Evolutionary conservation across 1,284 basidiomycete genomes (phyloP).

Genomic region (Pyrrhoderma noxium): DNA sequence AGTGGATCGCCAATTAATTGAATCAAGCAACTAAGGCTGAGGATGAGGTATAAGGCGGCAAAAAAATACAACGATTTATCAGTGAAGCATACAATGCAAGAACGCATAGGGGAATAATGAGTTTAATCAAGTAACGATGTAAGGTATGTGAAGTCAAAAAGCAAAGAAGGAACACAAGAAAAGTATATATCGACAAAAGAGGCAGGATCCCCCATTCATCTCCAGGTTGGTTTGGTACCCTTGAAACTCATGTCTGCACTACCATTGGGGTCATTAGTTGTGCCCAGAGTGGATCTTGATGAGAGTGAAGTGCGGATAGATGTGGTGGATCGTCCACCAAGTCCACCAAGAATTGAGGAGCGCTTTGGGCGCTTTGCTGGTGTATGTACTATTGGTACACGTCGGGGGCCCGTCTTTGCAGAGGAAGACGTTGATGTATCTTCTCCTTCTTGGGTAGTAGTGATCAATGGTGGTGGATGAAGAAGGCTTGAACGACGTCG

Average conservation of each 20-base stretch:
- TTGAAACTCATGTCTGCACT: slow-evolving; percentile 16
- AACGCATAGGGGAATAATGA: not conserved
- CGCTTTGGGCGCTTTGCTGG: slow-evolving; percentile 16
- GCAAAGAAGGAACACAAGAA: too few species aligned
- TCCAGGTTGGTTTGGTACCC: slow-evolving; percentile 13
- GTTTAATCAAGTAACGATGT: too few species aligned
- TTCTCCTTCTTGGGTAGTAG: slow-evolving; percentile 1
- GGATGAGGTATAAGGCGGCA: not conserved
- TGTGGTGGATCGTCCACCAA: not conserved
- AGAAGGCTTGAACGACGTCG: slow-evolving; percentile 73
- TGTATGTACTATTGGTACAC: slow-evolving; percentile 15
- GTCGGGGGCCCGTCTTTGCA: slow-evolving; percentile 11
- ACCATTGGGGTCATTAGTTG: slow-evolving; percentile 8
- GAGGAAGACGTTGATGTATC: not conserved
- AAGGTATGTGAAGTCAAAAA: too few species aligned
- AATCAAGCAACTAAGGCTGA: not conserved
- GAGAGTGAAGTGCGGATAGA: slow-evolving; percentile 9
- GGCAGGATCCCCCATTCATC: slow-evolving; percentile 1
- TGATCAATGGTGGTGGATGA: slow-evolving; percentile 36
- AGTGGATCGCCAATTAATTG: not conserved
- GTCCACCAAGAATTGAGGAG: slow-evolving; percentile 10
- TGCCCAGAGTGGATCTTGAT: not conserved
- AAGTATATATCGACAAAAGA: not conserved
- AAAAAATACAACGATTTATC: not conserved
- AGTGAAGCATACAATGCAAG: not conserved